Conservation (phyloP, 768 basidiomycete genomes). For the Leccinum aurantiacum region DNA sequence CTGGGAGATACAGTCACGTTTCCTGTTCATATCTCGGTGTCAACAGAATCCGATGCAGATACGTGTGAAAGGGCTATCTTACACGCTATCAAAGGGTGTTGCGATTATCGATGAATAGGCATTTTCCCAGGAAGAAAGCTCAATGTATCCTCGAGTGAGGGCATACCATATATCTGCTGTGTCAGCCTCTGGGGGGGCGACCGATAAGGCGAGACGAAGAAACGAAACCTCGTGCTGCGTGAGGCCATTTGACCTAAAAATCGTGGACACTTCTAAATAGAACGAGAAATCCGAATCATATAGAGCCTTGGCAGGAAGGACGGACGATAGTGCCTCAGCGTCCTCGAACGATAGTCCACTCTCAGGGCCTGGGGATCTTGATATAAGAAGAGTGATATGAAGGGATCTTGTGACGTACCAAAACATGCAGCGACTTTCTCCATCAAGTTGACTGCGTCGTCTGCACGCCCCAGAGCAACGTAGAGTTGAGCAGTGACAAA, state of each 20-base stretch:
- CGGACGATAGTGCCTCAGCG: constrained; percentile 54
- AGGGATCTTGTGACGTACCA: constrained; percentile 47
- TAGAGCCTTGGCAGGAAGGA: constrained; percentile 58
- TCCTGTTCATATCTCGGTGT: constrained; percentile 45
- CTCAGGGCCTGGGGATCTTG: constrained; percentile 41
- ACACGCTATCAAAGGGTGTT: constrained; percentile 78
- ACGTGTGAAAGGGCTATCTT: constrained; percentile 36
- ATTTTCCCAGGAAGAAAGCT: constrained; percentile 76
- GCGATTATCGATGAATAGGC: constrained; percentile 81
- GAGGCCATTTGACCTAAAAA: constrained; percentile 63
- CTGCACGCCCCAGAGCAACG: constrained; percentile 63
- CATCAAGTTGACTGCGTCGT: constrained; percentile 70
- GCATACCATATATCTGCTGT: constrained; percentile 76
- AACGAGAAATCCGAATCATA: constrained; percentile 68
- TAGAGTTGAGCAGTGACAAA: constrained; percentile 73
- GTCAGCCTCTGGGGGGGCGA: constrained; percentile 51
- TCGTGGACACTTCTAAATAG: constrained; percentile 72
- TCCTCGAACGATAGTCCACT: constrained; percentile 59
- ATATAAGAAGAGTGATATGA: background rate
- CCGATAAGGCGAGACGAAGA: constrained; percentile 77
- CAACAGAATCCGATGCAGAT: constrained; percentile 10
- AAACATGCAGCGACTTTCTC: constrained; percentile 76
- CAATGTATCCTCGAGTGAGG: constrained; percentile 72
- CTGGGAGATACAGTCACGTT: constrained; percentile 76
- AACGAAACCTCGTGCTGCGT: constrained; percentile 70